Evolutionary conservation across 805 yeast genomes (phyloP), one percentile per base, ranked within the genome.

Genomic region (Starmerella khaoyaiensis): DNA sequence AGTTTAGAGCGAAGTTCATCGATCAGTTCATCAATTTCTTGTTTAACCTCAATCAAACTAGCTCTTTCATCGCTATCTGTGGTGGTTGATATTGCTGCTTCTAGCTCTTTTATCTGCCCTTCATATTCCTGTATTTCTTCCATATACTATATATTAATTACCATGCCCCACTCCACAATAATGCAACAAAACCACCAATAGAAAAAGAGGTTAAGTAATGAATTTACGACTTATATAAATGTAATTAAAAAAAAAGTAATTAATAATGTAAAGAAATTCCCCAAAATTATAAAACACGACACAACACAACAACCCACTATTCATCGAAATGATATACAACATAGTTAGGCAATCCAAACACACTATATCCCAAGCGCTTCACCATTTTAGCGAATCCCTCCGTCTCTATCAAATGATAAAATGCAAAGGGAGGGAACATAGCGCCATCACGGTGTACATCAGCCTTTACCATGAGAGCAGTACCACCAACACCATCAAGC

Each of bases 371-470:
- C 45, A 90, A 67, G 50, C 97, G 68, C 59, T 84, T 83, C 30
- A 94, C 95, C 97, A 90, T 90, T 60, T 54, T 79, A 76, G 69
- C 96, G 61, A 90, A 90, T 14, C 98, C 98, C 62, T 90, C 98
- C 8, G 96, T 86, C 64, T 90, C 98, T 46, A 90, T 84, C 58
- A 90, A 68, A 58, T 90, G 94, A 58, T 87, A 86, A 67, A 90
- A 90, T 42, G 98, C 90, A 72, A 90, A 90, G 34, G 93, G 81
- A 14, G 99, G 98, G 72, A 90, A 90, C 96, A 90, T 87, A 38
- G 97, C 97, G 35, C 99, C 99, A 59, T 90, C 98, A 57, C 98
- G 71, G 61, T 90, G 99, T 37, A 90, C 99, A 49, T 86, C 96
- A 9, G 96, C 94, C 56, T 87, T 83, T 21, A 90, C 99, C 61